Conservation (phyloP, 352 stramenopile genomes). For the Aphanomyces astaci region DNA sequence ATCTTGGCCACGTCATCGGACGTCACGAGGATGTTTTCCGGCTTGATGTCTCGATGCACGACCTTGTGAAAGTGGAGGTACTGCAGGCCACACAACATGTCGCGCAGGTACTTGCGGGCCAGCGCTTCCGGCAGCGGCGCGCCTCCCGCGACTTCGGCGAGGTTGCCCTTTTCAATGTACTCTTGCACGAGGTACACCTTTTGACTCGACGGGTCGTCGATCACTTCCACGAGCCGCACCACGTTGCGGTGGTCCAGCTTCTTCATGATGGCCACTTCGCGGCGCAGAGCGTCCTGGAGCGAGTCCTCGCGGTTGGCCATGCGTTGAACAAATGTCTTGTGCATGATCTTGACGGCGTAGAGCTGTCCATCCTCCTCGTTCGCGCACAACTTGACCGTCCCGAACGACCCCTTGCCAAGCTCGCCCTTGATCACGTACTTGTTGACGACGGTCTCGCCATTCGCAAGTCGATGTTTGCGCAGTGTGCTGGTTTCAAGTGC, state of each 20-base stretch:
- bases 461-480: constrained; percentile 75
- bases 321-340: constrained; percentile 84
- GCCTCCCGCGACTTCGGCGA: constrained; percentile 78
- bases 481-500: constrained; percentile 73
- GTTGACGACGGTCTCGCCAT: constrained; percentile 86
- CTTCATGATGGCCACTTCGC: constrained; percentile 95
- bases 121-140: constrained; percentile 56
- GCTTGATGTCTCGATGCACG: constrained; percentile 90
- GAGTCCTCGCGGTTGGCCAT: constrained; percentile 83
- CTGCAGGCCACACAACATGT: constrained; percentile 82
- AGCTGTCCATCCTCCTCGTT: constrained; percentile 70
- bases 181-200: constrained; percentile 95
- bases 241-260: constrained; percentile 92
- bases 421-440: constrained; percentile 91
- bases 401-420: constrained; percentile 87
- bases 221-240: constrained; percentile 90
- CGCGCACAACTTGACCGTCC: constrained; percentile 73
- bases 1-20: constrained; percentile 82
- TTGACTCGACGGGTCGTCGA: constrained; percentile 89
- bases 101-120: constrained; percentile 81
- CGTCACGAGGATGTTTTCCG: constrained; percentile 81
- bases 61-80: constrained; percentile 93
- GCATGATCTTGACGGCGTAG: constrained; percentile 87
- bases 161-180: constrained; percentile 89
- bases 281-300: constrained; percentile 68